Base-by-base conservation (phyloP, 2,329 filamentous ascomycete species). In the Xylariales sp. region DNA sequence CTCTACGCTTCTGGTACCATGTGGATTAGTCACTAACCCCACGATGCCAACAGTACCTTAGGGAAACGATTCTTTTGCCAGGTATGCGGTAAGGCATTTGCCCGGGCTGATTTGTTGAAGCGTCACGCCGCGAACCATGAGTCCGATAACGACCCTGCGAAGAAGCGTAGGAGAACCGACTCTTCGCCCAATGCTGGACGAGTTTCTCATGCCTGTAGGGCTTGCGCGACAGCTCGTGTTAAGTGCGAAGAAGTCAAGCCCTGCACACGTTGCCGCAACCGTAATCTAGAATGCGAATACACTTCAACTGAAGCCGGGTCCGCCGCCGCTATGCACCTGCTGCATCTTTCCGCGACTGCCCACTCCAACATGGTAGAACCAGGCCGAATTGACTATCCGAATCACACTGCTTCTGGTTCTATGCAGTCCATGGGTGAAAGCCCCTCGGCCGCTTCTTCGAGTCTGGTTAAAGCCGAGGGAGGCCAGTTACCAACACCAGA, bases 181-280 rank as follows among this genome's bases (percentile, higher is more conserved):
- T 56, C 68, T 1, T 68, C 68, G 1, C 67, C 69, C 3, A 67
- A 62, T 12, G 62, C 68, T 2, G 67, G 69, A 15, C 70, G 74
- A 10, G 74, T 78, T 9, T 71, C 68, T 8, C 71, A 76, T 47
- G 74, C 74, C 11, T 78, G 74, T 47, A 65, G 66, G 18, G 59
- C 69, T 8, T 78, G 74, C 47, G 73, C 74, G 3, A 55, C 65
- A 14, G 73, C 74, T 9, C 63, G 74, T 15, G 71, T 78, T 32
- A 77, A 76, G 49, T 78, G 74, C 46, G 72, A 76, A 46, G 74
- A 78, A 43, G 53, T 61, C 16, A 77, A 78, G 55, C 74, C 74
- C 22, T 78, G 74, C 51, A 65, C 66, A 14, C 66, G 73, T 21
- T 77, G 74, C 47, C 60, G 67, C 38, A 68, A 61, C 40, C 66